Evolutionary conservation across 2,329 filamentous ascomycete species (phyloP).

Genomic region (Fusarium piperis): DNA sequence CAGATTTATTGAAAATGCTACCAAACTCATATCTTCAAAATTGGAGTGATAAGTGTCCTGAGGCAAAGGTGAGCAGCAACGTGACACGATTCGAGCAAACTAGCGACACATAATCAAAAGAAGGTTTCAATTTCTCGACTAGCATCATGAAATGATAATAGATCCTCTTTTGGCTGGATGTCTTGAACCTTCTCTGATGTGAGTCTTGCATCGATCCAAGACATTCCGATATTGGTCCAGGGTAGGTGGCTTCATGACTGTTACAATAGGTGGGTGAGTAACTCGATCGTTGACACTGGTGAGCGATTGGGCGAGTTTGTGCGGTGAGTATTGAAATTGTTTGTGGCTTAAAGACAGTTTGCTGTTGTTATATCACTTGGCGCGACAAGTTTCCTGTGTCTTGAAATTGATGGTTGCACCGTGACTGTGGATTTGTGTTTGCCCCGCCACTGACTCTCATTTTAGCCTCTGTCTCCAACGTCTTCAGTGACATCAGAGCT

Average conservation of each 20-base stretch:
- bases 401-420: background rate
- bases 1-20: background rate
- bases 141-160: fast-evolving
- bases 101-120: background rate
- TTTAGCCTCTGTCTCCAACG: constrained; percentile 23
- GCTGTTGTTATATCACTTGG: background rate
- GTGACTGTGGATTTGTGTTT: constrained; percentile 6
- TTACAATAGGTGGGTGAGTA: background rate
- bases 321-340: background rate
- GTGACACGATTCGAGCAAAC: background rate
- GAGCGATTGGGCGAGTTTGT: background rate
- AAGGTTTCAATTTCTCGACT: background rate
- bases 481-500: constrained; percentile 16
- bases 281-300: background rate
- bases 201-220: background rate
- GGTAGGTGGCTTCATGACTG: background rate
- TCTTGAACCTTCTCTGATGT: background rate
- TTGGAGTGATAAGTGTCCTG: background rate
- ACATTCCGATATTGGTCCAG: background rate
- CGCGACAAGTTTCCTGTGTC: background rate
- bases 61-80: background rate
- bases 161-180: background rate
- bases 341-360: background rate
- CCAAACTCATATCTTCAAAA: background rate
- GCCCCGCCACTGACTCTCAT: constrained; percentile 24